Evolutionary conservation across 805 yeast species (phyloP).

Genomic region (Metschnikowia proteae): DNA sequence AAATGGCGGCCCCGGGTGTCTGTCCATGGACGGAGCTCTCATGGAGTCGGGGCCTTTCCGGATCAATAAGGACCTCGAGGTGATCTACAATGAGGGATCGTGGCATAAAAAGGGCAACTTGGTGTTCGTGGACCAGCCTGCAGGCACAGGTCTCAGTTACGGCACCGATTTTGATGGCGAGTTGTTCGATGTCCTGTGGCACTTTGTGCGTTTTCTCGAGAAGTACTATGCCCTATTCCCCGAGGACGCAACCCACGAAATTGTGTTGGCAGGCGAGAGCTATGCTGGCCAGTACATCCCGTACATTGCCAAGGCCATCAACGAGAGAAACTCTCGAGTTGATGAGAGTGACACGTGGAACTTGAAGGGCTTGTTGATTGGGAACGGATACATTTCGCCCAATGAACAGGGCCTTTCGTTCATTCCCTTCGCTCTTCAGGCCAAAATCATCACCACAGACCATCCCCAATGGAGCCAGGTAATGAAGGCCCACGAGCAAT

Average conservation of each 20-base stretch:
- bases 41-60: slow-evolving; percentile 91
- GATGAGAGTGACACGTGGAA: slow-evolving; percentile 25
- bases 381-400: slow-evolving; percentile 95
- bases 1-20: slow-evolving; percentile 98
- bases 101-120: slow-evolving; percentile 82
- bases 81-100: slow-evolving; percentile 62
- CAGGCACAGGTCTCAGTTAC: slow-evolving; percentile 86
- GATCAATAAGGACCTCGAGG: slow-evolving; percentile 40
- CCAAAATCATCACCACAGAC: slow-evolving; percentile 47
- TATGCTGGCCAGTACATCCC: slow-evolving; percentile 98
- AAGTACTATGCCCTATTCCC: slow-evolving; percentile 72
- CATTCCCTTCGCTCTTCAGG: slow-evolving; percentile 62
- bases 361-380: slow-evolving; percentile 69
- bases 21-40: slow-evolving; percentile 95
- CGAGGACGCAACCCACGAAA: slow-evolving; percentile 56
- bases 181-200: slow-evolving; percentile 53
- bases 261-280: slow-evolving; percentile 89
- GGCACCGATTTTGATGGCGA: slow-evolving; percentile 54
- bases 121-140: slow-evolving; percentile 90
- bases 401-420: slow-evolving; percentile 77
- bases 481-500: slow-evolving; percentile 49
- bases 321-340: slow-evolving; percentile 39
- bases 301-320: slow-evolving; percentile 65
- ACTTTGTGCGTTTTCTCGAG: slow-evolving; percentile 62
- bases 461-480: slow-evolving; percentile 41